These are phyloP conservation scores for Diospyros kaki DNA, from an alignment of 148 eudicot species.

Conservation along the genomic window DNA sequence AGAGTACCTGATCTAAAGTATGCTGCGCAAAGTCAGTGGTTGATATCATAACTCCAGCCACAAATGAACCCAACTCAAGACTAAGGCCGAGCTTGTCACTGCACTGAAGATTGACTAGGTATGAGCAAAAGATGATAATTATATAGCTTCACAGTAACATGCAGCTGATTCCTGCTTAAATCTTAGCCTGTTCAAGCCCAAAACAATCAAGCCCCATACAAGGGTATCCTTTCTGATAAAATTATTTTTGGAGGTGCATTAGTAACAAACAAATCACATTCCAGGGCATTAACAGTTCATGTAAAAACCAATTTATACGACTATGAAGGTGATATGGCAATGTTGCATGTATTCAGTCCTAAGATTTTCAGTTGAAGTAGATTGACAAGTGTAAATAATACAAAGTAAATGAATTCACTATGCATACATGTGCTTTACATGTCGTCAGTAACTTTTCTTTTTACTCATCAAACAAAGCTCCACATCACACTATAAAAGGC, in stretches of 20 bases:
- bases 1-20: constrained; percentile 90
- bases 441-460: too few species aligned
- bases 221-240: background rate
- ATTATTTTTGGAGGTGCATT: background rate
- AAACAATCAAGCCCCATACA: background rate
- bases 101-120: constrained; percentile 55
- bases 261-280: background rate
- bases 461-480: too few species aligned
- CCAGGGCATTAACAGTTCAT: background rate
- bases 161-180: background rate
- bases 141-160: background rate
- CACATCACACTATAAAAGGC: too few species aligned
- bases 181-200: background rate
- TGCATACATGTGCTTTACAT: too few species aligned
- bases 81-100: constrained; percentile 99
- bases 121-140: constrained; percentile 6
- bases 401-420: too few species aligned
- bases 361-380: constrained; percentile 7
- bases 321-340: background rate
- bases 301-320: background rate
- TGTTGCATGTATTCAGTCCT: background rate
- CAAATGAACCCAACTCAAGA: constrained; percentile 97
- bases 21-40: constrained; percentile 96
- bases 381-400: background rate
- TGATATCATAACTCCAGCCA: constrained; percentile 98